Evolutionary conservation across 768 basidiomycete species (phyloP).

Genomic region (Suillus hirtellus): DNA sequence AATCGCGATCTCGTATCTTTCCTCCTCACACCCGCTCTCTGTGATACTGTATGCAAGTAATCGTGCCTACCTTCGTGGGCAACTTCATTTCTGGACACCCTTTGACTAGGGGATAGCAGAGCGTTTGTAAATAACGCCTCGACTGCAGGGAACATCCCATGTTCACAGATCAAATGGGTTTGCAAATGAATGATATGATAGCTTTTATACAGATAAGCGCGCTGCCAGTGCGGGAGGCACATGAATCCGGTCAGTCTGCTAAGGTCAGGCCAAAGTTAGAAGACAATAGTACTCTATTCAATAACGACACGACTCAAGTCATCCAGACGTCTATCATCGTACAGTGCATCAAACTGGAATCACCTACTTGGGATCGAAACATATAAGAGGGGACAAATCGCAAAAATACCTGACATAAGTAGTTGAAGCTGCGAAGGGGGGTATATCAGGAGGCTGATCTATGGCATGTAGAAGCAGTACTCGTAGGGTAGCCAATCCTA

Average conservation of each 20-base stretch:
- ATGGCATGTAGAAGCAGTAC: neutral
- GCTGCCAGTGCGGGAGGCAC: neutral
- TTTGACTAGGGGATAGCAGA: conserved; percentile 24
- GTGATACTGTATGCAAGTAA: conserved; percentile 18
- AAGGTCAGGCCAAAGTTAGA: neutral
- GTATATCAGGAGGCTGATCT: too few relatives aligned
- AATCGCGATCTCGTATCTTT: conserved; percentile 38
- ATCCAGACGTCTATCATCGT: too few relatives aligned
- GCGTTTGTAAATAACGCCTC: conserved; percentile 33
- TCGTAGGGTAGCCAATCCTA: neutral
- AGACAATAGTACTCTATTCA: neutral
- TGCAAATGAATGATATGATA: neutral
- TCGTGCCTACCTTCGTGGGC: conserved; percentile 31
- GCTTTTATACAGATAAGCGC: neutral
- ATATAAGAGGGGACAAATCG: too few relatives aligned
- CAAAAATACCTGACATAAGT: too few relatives aligned
- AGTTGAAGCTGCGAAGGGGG: too few relatives aligned
- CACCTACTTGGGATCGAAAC: too few relatives aligned
- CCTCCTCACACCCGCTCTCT: conserved; percentile 13
- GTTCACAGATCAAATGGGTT: conserved; percentile 34
- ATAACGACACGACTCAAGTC: neutral
- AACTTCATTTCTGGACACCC: conserved; percentile 30
- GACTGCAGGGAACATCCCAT: conserved; percentile 46
- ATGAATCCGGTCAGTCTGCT: neutral
- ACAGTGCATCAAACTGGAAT: too few relatives aligned